These are phyloP conservation scores for Inga laurina DNA, from an alignment of 306 rosid species.

Conservation along the genomic window DNA sequence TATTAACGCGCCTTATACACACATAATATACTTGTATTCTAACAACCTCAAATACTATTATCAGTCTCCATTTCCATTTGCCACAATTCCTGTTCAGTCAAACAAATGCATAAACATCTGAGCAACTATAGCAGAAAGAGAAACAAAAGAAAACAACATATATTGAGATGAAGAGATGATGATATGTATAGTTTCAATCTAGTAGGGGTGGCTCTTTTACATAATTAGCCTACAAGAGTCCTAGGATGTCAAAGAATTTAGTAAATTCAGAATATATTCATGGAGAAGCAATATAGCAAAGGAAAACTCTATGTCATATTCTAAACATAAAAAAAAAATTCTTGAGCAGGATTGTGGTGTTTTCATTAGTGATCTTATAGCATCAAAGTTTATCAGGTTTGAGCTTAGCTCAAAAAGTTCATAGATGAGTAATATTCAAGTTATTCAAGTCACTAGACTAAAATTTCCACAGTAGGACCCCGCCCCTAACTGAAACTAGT, in stretches of 20 bases:
- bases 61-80: not conserved
- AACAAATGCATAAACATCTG: slow-evolving; percentile 25
- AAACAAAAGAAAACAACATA: slow-evolving; percentile 16
- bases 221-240: slow-evolving; percentile 3
- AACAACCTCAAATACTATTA: slow-evolving; percentile 29
- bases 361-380: not conserved
- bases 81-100: slow-evolving; percentile 33
- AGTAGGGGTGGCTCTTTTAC: not conserved
- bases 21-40: slow-evolving; percentile 30
- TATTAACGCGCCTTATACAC: slow-evolving; percentile 39
- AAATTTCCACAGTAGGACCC: not conserved
- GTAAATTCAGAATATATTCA: not conserved
- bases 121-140: not conserved
- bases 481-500: not conserved
- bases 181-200: not conserved
- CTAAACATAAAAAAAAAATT: not conserved
- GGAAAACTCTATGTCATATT: not conserved
- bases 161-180: slow-evolving; percentile 7
- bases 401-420: not conserved
- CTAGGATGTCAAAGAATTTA: not conserved
- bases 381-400: not conserved
- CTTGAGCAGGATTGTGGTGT: not conserved
- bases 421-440: not conserved
- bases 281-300: not conserved
- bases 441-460: not conserved